phyloP scores from a whole-genome alignment of 768 basidiomycete species.

The Serendipita sp. region DNA sequence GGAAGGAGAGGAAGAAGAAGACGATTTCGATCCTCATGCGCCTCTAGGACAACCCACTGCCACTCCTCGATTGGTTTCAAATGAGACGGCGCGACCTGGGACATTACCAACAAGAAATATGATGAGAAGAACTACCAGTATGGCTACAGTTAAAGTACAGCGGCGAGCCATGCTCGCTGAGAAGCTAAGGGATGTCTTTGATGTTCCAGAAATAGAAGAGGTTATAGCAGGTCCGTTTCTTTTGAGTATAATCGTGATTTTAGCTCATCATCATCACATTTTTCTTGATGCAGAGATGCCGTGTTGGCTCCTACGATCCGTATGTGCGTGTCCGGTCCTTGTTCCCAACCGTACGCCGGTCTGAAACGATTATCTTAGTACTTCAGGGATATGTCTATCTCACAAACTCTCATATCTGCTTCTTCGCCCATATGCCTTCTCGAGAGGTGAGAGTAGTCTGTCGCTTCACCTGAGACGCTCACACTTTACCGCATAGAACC shows the following conservation, averaged over 20 bases:
- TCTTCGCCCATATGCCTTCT: slow-evolving; percentile 88
- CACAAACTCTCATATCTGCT: slow-evolving; percentile 84
- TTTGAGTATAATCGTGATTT: neutral
- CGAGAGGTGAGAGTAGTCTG: slow-evolving; percentile 44
- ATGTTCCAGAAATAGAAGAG: slow-evolving; percentile 61
- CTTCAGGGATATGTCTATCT: slow-evolving; percentile 97
- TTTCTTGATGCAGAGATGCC: slow-evolving; percentile 50
- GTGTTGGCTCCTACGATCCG: slow-evolving; percentile 81
- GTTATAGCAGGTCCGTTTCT: slow-evolving; percentile 55
- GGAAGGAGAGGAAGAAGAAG: neutral
- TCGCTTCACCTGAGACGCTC: neutral
- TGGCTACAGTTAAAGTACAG: slow-evolving; percentile 54
- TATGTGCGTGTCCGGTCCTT: slow-evolving; percentile 40
- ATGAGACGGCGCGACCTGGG: neutral
- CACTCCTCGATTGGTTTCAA: neutral
- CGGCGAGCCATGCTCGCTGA: slow-evolving; percentile 62
- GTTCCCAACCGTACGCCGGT: neutral
- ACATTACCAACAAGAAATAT: neutral
- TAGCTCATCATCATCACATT: neutral
- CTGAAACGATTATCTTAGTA: slow-evolving; percentile 28
- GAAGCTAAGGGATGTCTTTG: slow-evolving; percentile 81
- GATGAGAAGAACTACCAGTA: slow-evolving; percentile 34
- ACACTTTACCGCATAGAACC: slow-evolving; percentile 37
- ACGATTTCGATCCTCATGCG: neutral
- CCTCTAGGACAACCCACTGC: neutral